Base-by-base conservation (phyloP, 768 basidiomycete genomes). In the Rhizopogon vulgaris region DNA sequence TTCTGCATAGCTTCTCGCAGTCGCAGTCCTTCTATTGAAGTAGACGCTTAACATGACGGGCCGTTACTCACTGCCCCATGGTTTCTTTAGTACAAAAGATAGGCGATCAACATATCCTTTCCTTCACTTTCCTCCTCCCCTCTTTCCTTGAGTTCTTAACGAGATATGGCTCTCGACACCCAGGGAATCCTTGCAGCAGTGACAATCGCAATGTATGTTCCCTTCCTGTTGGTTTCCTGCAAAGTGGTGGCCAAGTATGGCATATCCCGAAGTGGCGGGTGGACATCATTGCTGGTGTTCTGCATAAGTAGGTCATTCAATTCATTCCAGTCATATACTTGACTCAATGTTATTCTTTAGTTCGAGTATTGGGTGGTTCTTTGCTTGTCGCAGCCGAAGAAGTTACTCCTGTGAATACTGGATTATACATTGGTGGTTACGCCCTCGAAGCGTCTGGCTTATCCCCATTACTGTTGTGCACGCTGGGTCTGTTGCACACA, bases 211-310 rank as follows among this genome's bases (percentile, higher is more conserved):
- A 77, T 83, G 54, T 87, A 85, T 64, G 60, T 76, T 27, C 86
- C 84, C 25, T 63, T 86, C 58, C 63, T 78, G 18, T 54, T 71
- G 48, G 48, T 83, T 36, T 72, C 79, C 1, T 28, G 76, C 43
- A 62, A 73, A 38, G 64, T 84, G 42, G 66, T 74, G 43, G 60
- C 73, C 46, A 78, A 74, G 30, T 81, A 86, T 71, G 79, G 76
- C 37, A 73, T 84, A 57, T 65, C 78, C 52, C 72, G 75, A 39
- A 77, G 83, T 63, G 79, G 75, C 28, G 85, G 83, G 53, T 88
- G 83, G 83, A 64, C 86, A n/a, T 78, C 79, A 56, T 71, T 87
- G n/a, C 71, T 78, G 41, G 66, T 84, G 11, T 84, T 87, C 55
- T 75, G 83, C 10, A 55, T 77, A 40, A 65, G 84, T 84, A 55